These are phyloP conservation scores for Solanum microdontum DNA, from an alignment of 257 asterid species.

Conservation along the genomic window DNA sequence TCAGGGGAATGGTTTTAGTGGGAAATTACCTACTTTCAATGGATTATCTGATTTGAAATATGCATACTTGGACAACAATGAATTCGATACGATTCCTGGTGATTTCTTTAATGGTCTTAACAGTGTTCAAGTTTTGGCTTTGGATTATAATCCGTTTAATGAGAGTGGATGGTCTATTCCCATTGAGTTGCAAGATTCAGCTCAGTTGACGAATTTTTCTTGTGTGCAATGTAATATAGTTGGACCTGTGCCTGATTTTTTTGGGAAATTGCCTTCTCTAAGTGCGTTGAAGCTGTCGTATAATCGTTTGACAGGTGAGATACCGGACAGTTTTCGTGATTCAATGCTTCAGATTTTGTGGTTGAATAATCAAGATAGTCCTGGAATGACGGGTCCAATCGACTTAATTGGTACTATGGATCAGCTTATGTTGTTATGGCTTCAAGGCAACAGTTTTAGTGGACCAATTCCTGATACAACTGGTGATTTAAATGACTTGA, in stretches of 20 bases:
- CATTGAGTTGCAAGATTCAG: slow-evolving; percentile 32
- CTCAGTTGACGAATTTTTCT: slow-evolving; percentile 65
- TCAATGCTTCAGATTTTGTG: slow-evolving; percentile 60
- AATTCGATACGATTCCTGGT: slow-evolving; percentile 52
- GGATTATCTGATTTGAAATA: slow-evolving; percentile 55
- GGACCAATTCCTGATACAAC: slow-evolving; percentile 60
- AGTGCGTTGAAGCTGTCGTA: slow-evolving; percentile 33
- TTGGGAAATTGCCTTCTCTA: slow-evolving; percentile 56
- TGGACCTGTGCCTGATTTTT: slow-evolving; percentile 63
- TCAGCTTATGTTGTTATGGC: slow-evolving; percentile 44
- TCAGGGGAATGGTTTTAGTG: slow-evolving; percentile 51
- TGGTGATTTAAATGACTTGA: slow-evolving; percentile 42
- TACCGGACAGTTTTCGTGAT: slow-evolving; percentile 40
- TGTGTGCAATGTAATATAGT: slow-evolving; percentile 50
- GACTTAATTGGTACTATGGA: slow-evolving; percentile 43
- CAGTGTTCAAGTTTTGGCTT: slow-evolving; percentile 41
- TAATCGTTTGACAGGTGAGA: slow-evolving; percentile 38
- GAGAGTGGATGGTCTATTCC: slow-evolving; percentile 67
- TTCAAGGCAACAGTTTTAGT: slow-evolving; percentile 59
- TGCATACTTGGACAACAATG: slow-evolving; percentile 52
- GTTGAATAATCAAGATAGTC: slow-evolving; percentile 64
- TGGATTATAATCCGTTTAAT: slow-evolving; percentile 66
- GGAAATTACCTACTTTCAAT: slow-evolving; percentile 51
- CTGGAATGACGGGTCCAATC: slow-evolving; percentile 48
- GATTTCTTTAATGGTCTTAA: slow-evolving; percentile 65